These are phyloP conservation scores for Rhypophila decipiens DNA, from an alignment of 495 filamentous ascomycete species.

Conservation along the genomic window DNA sequence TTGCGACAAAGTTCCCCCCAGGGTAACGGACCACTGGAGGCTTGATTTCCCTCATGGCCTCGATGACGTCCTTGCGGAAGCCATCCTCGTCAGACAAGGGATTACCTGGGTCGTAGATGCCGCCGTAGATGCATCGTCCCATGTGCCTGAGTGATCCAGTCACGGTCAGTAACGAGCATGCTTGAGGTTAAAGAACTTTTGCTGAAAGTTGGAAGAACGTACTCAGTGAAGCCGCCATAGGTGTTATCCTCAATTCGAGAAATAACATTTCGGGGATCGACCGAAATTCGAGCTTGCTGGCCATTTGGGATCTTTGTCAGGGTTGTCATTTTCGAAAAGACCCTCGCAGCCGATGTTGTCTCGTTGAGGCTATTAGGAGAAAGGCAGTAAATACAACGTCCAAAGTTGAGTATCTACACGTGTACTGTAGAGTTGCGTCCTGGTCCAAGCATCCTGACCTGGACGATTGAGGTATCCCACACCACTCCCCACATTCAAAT, in stretches of 20 bases:
- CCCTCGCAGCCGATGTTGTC: too few species aligned
- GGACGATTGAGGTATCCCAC: too few species aligned
- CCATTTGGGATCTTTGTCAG: not conserved
- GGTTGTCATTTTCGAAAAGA: too few species aligned
- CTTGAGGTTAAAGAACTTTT: not conserved
- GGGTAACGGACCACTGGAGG: slow-evolving; percentile 73
- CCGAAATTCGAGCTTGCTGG: not conserved
- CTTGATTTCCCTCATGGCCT: slow-evolving; percentile 60
- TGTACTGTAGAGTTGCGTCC: too few species aligned
- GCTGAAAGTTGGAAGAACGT: not conserved
- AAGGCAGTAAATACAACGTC: too few species aligned
- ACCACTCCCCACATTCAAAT: too few species aligned
- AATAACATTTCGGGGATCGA: not conserved
- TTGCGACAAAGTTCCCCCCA: slow-evolving; percentile 74
- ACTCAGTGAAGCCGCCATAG: slow-evolving; percentile 38
- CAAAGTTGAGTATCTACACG: too few species aligned
- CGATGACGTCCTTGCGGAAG: slow-evolving; percentile 69
- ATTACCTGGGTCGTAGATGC: slow-evolving; percentile 70
- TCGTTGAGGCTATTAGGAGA: too few species aligned
- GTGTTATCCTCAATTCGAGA: slow-evolving; percentile 10
- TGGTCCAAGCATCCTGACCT: too few species aligned
- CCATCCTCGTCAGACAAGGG: slow-evolving; percentile 65
- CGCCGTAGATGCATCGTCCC: slow-evolving; percentile 80
- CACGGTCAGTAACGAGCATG: not conserved
- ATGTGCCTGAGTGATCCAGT: slow-evolving; percentile 65